Base-by-base conservation (phyloP, 2,329 filamentous ascomycete genomes). In the Hypoxylon sp. region DNA sequence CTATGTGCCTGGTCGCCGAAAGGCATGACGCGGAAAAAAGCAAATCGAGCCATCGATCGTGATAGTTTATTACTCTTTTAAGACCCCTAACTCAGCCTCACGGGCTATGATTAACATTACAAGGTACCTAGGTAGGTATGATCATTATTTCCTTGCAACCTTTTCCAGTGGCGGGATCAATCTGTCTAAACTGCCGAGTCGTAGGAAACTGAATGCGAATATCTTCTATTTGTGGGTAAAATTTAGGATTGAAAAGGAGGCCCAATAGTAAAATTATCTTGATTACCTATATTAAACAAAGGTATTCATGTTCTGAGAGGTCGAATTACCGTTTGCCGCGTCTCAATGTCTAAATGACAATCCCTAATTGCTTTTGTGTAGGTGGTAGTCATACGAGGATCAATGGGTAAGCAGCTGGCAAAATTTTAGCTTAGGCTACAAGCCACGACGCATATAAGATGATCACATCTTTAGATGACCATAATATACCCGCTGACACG, bases 401-500 rank as follows among this genome's bases (percentile, higher is more conserved):
- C 25, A 27, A 41, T 9, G 27, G 3, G 19, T 53, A 54, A 30
- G 41, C 30, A 12, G 6, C 23, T 14, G 16, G 19, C 14, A 3
- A 41, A 21, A 14, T 14, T 21, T 43, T 5, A 45, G 19, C 27
- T 29, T 29, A 34, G 21, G 19, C 46, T 19, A 51, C 30, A 61
- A 25, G 21, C 14, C 8, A 8, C 30, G 14, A 37, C 11, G 46
- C 23, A 27, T 55, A 45, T n/a, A 51, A 50, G 23, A 50, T 61
- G 51, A 55, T 16, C 11, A 39, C 3, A 9, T 50, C 25, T 30
- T 25, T 5, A 30, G 45, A 47, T 50, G 21, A 27, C 23, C 25
- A 19, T 53, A 6, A 27, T 39, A 56, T 57, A 52, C 52, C 59
- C 21, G 53, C 52, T 63, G 53, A 52, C 53, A 21, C 19, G 19